phyloP scores from a whole-genome alignment of 1,139 yeast species.

The Ogataea hybrid region DNA sequence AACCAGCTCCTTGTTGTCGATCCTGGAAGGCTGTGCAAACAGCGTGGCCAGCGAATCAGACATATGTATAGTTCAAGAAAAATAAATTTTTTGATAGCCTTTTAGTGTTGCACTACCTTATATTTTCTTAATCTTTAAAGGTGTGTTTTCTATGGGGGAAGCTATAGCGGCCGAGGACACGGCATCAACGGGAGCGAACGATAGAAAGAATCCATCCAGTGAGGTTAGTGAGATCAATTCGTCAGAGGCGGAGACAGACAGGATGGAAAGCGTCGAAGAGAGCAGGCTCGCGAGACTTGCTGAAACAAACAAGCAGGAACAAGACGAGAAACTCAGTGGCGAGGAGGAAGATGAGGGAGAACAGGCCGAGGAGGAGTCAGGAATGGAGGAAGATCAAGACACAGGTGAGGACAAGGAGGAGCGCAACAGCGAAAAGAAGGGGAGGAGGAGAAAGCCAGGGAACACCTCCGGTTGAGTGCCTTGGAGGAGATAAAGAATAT shows the following conservation, averaged over 20 bases:
- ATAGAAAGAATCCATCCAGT: conserved; percentile 30
- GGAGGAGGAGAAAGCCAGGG: conserved; percentile 31
- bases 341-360: conserved; percentile 25
- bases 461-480: conserved; percentile 59
- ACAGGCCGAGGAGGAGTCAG: conserved; percentile 26
- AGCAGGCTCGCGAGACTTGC: conserved; percentile 42
- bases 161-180: conserved; percentile 5
- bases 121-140: conserved; percentile 1
- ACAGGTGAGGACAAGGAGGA: background rate
- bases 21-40: conserved; percentile 9
- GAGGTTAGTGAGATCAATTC: conserved; percentile 55
- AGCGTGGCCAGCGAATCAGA: conserved; percentile 10
- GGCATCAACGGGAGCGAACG: conserved; percentile 3
- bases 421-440: conserved; percentile 9
- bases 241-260: conserved; percentile 81
- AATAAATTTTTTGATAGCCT: conserved; percentile 10
- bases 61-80: background rate
- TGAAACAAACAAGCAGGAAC: conserved; percentile 22
- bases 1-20: conserved; percentile 9
- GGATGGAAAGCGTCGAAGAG: conserved; percentile 52
- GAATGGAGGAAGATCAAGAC: conserved; percentile 22
- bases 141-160: conserved; percentile 12
- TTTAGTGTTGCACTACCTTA: conserved; percentile 7
- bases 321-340: conserved; percentile 11
- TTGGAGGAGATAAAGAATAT: conserved; percentile 68